Conservation (phyloP, 768 basidiomycete species). For the Kwoniella pini region DNA sequence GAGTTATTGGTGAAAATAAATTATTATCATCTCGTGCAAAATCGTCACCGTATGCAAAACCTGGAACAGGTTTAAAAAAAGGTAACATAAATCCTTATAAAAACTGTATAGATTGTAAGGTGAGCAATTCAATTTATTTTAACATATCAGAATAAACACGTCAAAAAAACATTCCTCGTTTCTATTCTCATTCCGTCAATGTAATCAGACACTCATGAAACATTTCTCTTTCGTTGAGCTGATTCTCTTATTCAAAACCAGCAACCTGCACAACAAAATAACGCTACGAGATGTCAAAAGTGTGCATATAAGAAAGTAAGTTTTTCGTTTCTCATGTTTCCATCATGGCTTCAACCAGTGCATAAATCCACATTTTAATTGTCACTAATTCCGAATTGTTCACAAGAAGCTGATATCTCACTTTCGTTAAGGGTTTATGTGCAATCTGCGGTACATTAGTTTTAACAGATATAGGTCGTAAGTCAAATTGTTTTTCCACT, state of each 20-base stretch:
- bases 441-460: slow-evolving; percentile 54
- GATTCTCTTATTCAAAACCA: background rate
- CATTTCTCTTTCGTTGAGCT: background rate
- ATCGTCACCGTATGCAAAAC: slow-evolving; percentile 44
- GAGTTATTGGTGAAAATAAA: slow-evolving; percentile 55
- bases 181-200: background rate
- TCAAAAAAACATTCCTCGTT: too few species aligned
- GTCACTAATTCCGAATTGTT: background rate
- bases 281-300: slow-evolving; percentile 52
- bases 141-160: too few species aligned
- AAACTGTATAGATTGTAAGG: slow-evolving; percentile 55
- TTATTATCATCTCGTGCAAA: slow-evolving; percentile 46
- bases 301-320: slow-evolving; percentile 54
- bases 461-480: slow-evolving; percentile 42
- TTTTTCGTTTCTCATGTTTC: too few species aligned
- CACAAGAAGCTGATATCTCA: background rate
- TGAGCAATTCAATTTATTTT: slow-evolving; percentile 18
- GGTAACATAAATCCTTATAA: slow-evolving; percentile 40
- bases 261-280: slow-evolving; percentile 44
- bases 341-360: too few species aligned
- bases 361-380: too few species aligned
- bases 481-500: slow-evolving; percentile 13
- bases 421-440: slow-evolving; percentile 41
- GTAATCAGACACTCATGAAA: background rate
- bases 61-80: slow-evolving; percentile 20